Base-by-base conservation (phyloP, 495 filamentous ascomycete genomes). In the Xylaria grammica region DNA sequence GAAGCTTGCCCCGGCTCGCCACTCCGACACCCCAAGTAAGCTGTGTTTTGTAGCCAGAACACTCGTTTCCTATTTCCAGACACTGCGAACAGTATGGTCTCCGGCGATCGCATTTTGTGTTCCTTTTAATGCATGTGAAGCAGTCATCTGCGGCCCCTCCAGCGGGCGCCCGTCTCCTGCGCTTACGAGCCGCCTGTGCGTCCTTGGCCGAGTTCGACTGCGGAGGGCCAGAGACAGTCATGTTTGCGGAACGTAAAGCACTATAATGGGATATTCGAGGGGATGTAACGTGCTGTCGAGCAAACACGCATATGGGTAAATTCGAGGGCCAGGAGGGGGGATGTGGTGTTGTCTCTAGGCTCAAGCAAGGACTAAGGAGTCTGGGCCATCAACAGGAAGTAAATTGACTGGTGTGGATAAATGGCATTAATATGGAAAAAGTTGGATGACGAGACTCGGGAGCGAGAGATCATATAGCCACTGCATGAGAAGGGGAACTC, bases 11-110 rank as follows among this genome's bases (percentile, higher is more conserved):
- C 67, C 95, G 88, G 74, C 94, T 97, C 42, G 95, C 95, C 66
- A 99, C 95, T 26, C 95, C 95, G 38, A 99, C 90, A 13, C 94
- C 95, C 95, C 95, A 99, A 38, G 95, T 99, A 80, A 99, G 85
- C 51, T 93, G 92, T 22, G 95, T 98, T 79, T 96, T 95, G 82
- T 99, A 99, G 65, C 95, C 95, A 46, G 91, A 93, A 81, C 95
- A 99, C 75, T 96, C 93, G 72, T 92, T 94, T 60, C 93, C 91
- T 63, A 89, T 80, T 60, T 97, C 93, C 53, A 99, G 85, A 77
- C 95, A 99, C 75, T 92, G 94, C 49, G 92, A 93, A 75, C 95
- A 99, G 75, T 97, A 99, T 15, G 95, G 95, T 67, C 95, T 86
- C 73, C 92, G 87, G 55, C 95, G 88, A 78, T 99, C 95, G 79